Conservation (phyloP, 257 asterid genomes). For the Plantago elongata region DNA sequence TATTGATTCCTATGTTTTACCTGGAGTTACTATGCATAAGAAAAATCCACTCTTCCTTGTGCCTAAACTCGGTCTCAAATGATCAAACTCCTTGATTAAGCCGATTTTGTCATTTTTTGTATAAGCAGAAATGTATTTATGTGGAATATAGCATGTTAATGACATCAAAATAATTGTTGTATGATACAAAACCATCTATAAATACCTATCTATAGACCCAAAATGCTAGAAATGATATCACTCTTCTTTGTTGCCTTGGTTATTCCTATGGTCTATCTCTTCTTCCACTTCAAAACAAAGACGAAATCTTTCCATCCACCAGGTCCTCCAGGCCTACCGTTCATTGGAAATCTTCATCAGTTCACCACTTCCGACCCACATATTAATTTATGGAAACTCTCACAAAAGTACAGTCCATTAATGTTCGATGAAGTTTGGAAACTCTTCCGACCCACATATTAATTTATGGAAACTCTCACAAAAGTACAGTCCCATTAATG, state of each 20-base stretch:
- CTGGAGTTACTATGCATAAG: constrained; percentile 24
- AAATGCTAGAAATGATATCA: background rate
- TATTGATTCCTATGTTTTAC: constrained; percentile 16
- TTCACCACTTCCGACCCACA: background rate
- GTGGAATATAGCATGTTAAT: background rate
- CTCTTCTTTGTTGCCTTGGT: background rate
- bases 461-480: background rate
- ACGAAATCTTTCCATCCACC: background rate
- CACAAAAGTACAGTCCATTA: too few relatives aligned
- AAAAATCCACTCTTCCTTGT: constrained; percentile 20
- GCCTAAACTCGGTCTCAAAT: constrained; percentile 7
- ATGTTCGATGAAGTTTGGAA: too few relatives aligned
- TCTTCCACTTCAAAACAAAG: background rate
- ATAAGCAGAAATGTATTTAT: background rate
- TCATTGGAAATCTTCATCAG: constrained; percentile 2
- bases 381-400: too few relatives aligned
- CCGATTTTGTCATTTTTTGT: background rate
- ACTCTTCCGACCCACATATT: too few relatives aligned
- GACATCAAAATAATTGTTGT: too few relatives aligned
- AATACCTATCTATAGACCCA: background rate
- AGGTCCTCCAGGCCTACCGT: constrained; percentile 1
- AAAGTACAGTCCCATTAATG: too few relatives aligned
- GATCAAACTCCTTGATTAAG: background rate
- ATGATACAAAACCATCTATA: too few relatives aligned
- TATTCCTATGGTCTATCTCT: background rate